phyloP scores from a whole-genome alignment of 2,329 filamentous ascomycete species.

The Penicillium sp. region DNA sequence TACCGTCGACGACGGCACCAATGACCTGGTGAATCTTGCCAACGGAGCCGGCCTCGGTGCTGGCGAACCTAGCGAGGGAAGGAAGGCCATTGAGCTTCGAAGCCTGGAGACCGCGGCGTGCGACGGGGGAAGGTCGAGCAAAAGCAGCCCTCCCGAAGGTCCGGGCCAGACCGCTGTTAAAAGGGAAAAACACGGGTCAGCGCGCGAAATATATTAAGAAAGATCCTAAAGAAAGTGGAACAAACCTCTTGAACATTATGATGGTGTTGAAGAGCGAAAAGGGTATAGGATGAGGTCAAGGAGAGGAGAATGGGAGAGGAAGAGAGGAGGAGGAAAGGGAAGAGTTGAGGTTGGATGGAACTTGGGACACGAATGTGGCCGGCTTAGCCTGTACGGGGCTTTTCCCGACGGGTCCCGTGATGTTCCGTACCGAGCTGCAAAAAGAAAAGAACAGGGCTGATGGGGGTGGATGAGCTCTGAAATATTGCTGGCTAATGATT shows the following conservation, averaged over 20 bases:
- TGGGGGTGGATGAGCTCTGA: neutral
- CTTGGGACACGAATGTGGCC: slow-evolving; percentile 36
- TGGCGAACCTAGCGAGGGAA: slow-evolving; percentile 67
- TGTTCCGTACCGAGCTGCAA: slow-evolving; percentile 45
- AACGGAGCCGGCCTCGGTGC: slow-evolving; percentile 59
- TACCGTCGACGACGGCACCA: slow-evolving; percentile 98
- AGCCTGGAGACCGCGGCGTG: slow-evolving; percentile 62
- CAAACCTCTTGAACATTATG: slow-evolving; percentile 68
- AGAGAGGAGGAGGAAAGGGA: slow-evolving; percentile 37
- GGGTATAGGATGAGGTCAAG: slow-evolving; percentile 41
- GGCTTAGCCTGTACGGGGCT: slow-evolving; percentile 48
- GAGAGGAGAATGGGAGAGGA: slow-evolving; percentile 39
- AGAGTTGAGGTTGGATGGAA: slow-evolving; percentile 36
- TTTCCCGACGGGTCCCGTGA: slow-evolving; percentile 50
- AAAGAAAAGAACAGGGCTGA: neutral
- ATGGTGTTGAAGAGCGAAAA: slow-evolving; percentile 52
- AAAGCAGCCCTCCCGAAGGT: slow-evolving; percentile 65
- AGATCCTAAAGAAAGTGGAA: slow-evolving; percentile 24
- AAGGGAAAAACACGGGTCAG: slow-evolving; percentile 17
- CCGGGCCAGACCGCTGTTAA: slow-evolving; percentile 66
- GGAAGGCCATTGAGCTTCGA: slow-evolving; percentile 63
- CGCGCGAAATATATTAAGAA: slow-evolving; percentile 20
- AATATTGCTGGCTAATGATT: neutral
- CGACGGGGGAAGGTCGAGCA: slow-evolving; percentile 59
- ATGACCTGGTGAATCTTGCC: slow-evolving; percentile 83